phyloP scores from a whole-genome alignment of 2,329 filamentous ascomycete genomes.

The Penicillium sclerotigenum region DNA sequence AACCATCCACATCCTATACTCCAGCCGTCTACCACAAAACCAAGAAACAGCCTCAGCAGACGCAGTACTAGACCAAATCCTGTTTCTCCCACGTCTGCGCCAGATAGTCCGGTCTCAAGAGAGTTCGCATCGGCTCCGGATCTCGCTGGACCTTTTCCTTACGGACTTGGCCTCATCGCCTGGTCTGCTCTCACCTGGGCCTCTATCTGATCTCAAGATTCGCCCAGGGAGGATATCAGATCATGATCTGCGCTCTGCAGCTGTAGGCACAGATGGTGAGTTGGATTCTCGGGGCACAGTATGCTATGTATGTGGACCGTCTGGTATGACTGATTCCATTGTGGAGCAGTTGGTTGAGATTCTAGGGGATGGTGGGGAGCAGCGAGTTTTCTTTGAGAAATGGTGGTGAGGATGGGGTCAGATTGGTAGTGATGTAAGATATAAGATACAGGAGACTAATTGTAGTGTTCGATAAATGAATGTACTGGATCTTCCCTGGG shows the following conservation, averaged over 20 bases:
- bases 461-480: not conserved
- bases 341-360: constrained; percentile 43
- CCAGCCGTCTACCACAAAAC: constrained; percentile 44
- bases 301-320: constrained; percentile 67
- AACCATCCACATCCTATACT: constrained; percentile 63
- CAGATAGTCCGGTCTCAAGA: constrained; percentile 34
- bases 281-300: constrained; percentile 41
- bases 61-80: constrained; percentile 34
- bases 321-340: constrained; percentile 66
- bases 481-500: no score
- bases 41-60: constrained; percentile 8
- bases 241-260: constrained; percentile 36
- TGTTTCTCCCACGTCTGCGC: constrained; percentile 49
- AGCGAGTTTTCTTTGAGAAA: constrained; percentile 57
- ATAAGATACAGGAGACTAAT: not conserved
- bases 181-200: constrained; percentile 5
- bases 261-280: constrained; percentile 30
- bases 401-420: constrained; percentile 55
- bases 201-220: constrained; percentile 26
- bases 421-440: not conserved
- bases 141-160: constrained; percentile 37
- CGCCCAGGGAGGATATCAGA: constrained; percentile 35
- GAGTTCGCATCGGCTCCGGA: constrained; percentile 25
- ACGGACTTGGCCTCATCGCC: constrained; percentile 23
- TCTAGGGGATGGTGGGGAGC: constrained; percentile 43